These are phyloP conservation scores for Anisodus acutangulus DNA, from an alignment of 257 asterid species.

Conservation along the genomic window DNA sequence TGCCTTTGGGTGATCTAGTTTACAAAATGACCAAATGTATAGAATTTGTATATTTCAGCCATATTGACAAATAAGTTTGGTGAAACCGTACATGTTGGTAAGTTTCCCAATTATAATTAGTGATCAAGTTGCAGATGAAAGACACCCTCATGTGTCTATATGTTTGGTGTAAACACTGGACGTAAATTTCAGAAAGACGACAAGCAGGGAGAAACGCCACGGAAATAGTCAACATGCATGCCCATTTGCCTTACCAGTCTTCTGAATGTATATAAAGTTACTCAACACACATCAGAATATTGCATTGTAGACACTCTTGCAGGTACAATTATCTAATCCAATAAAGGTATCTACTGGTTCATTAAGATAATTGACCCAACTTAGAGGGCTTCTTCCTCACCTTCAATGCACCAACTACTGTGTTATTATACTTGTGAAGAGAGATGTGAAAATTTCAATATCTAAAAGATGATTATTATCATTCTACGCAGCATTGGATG, in stretches of 20 bases:
- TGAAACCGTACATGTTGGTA: no score
- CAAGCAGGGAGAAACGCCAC: background rate
- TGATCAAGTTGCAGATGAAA: background rate
- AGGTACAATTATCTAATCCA: background rate
- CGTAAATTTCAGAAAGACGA: background rate
- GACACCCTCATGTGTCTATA: background rate
- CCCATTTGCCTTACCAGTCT: background rate
- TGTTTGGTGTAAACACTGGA: background rate
- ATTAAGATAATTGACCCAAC: conserved; percentile 21
- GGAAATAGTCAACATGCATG: conserved; percentile 2
- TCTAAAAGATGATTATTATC: conserved; percentile 16
- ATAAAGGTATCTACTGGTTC: conserved; percentile 7
- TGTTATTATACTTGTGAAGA: conserved; percentile 16
- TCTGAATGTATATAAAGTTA: background rate
- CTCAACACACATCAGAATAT: conserved; percentile 14
- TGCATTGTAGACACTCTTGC: conserved; percentile 15
- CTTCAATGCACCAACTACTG: conserved; percentile 28
- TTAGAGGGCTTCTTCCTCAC: conserved; percentile 12
- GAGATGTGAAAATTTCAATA: background rate
- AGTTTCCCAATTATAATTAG: background rate
- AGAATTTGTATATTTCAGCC: no score
- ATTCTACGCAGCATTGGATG: conserved; percentile 46
- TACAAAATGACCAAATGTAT: no score
- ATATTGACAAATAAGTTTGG: no score
- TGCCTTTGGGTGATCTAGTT: no score